These are phyloP conservation scores for Cylindrotheca fusiformis DNA, from an alignment of 108 stramenopile species.

Conservation along the genomic window DNA sequence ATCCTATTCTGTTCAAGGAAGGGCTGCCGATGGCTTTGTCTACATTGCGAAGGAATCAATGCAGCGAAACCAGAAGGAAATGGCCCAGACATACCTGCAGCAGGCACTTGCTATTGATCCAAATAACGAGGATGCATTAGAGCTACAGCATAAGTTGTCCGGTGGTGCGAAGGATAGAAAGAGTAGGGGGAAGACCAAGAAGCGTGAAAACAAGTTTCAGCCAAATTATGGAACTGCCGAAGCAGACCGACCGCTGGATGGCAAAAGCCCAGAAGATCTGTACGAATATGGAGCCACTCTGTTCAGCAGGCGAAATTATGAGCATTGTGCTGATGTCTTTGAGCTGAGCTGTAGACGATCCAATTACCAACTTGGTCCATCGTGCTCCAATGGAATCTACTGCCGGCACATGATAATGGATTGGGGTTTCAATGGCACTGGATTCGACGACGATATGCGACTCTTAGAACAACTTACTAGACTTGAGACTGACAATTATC, in stretches of 20 bases:
- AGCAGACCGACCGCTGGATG: constrained; percentile 30
- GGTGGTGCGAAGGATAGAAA: constrained; percentile 1
- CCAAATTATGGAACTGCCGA: constrained; percentile 23
- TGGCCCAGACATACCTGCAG: constrained; percentile 60
- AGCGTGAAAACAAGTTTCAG: constrained; percentile 31
- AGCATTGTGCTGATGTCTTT: constrained; percentile 67
- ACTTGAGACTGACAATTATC: constrained; percentile 32
- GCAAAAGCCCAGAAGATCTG: constrained; percentile 59
- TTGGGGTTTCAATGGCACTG: constrained; percentile 73
- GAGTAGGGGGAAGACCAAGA: constrained; percentile 4
- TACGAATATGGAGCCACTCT: constrained; percentile 63
- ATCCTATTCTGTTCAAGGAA: constrained; percentile 50
- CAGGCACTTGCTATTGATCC: constrained; percentile 61
- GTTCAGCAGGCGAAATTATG: constrained; percentile 61
- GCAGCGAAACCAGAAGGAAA: constrained; percentile 60
- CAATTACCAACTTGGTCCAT: constrained; percentile 33
- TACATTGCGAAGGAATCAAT: constrained; percentile 66
- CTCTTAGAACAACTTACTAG: constrained; percentile 44
- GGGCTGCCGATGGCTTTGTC: constrained; percentile 63
- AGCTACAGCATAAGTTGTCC: constrained; percentile 23
- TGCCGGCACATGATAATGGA: constrained; percentile 71
- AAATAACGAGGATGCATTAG: constrained; percentile 36
- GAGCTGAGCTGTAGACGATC: constrained; percentile 71
- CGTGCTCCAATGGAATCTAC: constrained; percentile 79
- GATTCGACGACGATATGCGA: constrained; percentile 70